Evolutionary conservation across 768 basidiomycete genomes (phyloP).

Genomic region (Lactarius hatsudake): DNA sequence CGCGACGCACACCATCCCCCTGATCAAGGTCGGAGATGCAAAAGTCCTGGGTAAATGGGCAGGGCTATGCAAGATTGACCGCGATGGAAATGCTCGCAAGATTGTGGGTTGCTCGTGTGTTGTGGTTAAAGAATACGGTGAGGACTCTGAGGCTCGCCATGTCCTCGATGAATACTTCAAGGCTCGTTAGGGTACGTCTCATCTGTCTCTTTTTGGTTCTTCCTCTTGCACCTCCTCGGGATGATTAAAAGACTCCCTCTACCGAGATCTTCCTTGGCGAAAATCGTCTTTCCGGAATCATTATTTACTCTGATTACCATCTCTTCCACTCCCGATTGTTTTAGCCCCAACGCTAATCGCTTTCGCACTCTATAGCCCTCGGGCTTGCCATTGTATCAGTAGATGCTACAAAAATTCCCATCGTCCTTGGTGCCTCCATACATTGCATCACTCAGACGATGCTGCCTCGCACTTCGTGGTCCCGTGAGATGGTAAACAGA

Average conservation of each 20-base stretch:
- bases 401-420: slow-evolving; percentile 13
- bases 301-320: slow-evolving; percentile 66
- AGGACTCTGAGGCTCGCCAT: slow-evolving; percentile 91
- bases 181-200: slow-evolving; percentile 63
- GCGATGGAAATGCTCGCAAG: slow-evolving; percentile 97
- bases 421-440: neutral
- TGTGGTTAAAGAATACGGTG: slow-evolving; percentile 97
- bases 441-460: neutral
- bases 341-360: neutral
- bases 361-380: slow-evolving; percentile 8
- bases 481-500: neutral
- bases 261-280: slow-evolving; percentile 77
- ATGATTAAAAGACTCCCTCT: slow-evolving; percentile 95
- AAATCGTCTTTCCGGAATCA: slow-evolving; percentile 85
- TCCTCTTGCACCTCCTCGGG: slow-evolving; percentile 33
- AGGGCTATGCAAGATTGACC: slow-evolving; percentile 99
- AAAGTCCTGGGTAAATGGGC: slow-evolving; percentile 99
- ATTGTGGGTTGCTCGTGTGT: slow-evolving; percentile 91
- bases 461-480: neutral
- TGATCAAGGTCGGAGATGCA: slow-evolving; percentile 98
- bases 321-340: slow-evolving; percentile 2
- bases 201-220: slow-evolving; percentile 15
- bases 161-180: slow-evolving; percentile 97
- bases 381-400: slow-evolving; percentile 19
- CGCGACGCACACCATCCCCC: slow-evolving; percentile 98